A percentile compares a stretch with the other conserved stretches of the same genome.
phyloP scores from a whole-genome alignment of 1,284 basidiomycete species.

The Melanopsichium pennsylvanicum region DNA sequence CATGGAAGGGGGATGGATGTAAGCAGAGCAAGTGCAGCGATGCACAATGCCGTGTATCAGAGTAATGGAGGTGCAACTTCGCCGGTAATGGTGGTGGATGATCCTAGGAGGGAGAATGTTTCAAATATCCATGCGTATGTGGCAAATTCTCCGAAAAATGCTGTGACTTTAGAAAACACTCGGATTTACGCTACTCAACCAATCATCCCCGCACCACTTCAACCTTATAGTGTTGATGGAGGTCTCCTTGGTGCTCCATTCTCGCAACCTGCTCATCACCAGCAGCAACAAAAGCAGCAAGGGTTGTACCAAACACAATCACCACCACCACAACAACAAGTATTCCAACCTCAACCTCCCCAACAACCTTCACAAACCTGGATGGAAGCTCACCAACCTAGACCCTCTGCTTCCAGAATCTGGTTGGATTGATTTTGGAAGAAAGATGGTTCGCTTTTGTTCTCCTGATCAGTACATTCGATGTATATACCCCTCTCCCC shows the following conservation, averaged over 20 bases:
- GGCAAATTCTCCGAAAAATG: constrained; percentile 1
- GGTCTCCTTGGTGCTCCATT: not conserved
- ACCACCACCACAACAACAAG: not conserved
- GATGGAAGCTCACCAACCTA: constrained; percentile 6
- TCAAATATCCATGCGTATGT: too few relatives aligned
- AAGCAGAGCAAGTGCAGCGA: not conserved
- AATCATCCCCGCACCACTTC: constrained; percentile 4
- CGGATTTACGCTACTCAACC: constrained; percentile 9
- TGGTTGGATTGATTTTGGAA: constrained; percentile 29
- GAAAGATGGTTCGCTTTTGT: too few relatives aligned
- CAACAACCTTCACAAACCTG: not conserved
- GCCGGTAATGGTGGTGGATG: too few relatives aligned
- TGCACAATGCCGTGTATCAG: constrained; percentile 14
- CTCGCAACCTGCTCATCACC: not conserved
- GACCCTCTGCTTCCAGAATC: constrained; percentile 19
- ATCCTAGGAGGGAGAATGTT: too few relatives aligned
- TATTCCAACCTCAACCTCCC: not conserved
- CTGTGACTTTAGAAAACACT: constrained; percentile 10
- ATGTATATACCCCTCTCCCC: too few relatives aligned
- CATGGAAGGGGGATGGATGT: constrained; percentile 3
- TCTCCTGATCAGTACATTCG: too few relatives aligned
- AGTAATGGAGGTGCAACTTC: not conserved
- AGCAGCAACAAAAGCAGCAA: too few relatives aligned
- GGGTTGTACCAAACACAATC: not conserved
- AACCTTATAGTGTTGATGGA: too few relatives aligned